These are phyloP conservation scores for Spathaspora girioi DNA, from an alignment of 805 yeast genomes.

Conservation along the genomic window DNA sequence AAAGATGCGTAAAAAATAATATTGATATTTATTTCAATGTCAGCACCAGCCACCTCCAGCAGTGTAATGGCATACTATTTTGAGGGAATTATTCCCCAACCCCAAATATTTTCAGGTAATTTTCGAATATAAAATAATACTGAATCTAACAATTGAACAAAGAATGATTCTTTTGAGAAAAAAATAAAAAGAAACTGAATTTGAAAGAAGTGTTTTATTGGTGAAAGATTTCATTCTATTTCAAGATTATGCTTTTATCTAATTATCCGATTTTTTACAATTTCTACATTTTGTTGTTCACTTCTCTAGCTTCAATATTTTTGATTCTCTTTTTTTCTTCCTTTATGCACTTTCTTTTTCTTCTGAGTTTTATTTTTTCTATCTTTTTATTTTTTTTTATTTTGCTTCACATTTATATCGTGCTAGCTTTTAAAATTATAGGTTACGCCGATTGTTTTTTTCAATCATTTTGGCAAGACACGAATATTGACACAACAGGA, in stretches of 20 bases:
- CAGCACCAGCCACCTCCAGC: not conserved
- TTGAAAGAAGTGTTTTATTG: not conserved
- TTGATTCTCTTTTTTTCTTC: not conserved
- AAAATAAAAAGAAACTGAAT: slow-evolving; percentile 2
- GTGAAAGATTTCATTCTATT: not conserved
- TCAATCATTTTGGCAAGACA: not conserved
- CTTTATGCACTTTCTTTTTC: not conserved
- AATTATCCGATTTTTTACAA: not conserved
- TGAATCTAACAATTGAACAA: not conserved
- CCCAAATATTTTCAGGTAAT: not conserved
- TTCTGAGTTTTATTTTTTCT: not conserved
- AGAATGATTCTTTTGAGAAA: not conserved
- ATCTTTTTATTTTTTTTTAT: not conserved
- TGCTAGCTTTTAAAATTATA: not conserved
- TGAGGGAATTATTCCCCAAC: not conserved
- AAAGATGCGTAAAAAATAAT: not conserved
- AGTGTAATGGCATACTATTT: not conserved
- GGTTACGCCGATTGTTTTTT: not conserved
- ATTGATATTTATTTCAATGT: not conserved
- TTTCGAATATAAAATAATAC: not conserved
- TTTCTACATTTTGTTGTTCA: not conserved
- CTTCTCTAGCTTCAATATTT: not conserved
- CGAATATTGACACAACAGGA: not conserved
- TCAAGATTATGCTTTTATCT: not conserved
- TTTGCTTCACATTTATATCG: not conserved